These are phyloP conservation scores for Esteya vermicola DNA, from an alignment of 2,329 filamentous ascomycete species.

Conservation along the genomic window DNA sequence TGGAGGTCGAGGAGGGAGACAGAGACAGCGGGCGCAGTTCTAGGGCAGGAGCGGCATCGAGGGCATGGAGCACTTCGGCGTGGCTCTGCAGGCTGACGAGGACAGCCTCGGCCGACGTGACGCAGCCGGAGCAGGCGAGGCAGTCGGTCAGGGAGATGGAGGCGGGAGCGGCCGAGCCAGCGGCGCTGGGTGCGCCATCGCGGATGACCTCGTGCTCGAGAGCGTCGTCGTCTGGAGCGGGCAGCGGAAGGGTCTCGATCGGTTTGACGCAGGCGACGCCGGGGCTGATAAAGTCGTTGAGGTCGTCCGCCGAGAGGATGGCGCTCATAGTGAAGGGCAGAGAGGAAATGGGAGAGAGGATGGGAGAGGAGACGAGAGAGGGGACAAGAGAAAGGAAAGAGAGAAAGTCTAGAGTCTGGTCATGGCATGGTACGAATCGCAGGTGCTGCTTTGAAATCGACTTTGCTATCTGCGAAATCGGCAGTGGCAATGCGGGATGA, in stretches of 20 bases:
- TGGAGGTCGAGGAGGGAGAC: slow-evolving; percentile 13
- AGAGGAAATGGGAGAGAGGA: not conserved
- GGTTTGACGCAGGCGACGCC: slow-evolving; percentile 98
- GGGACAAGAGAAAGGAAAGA: not conserved
- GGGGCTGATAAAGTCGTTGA: slow-evolving; percentile 98
- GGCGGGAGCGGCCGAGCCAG: slow-evolving; percentile 49
- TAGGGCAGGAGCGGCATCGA: slow-evolving; percentile 52
- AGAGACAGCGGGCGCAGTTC: too few species aligned
- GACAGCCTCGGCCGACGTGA: slow-evolving; percentile 95
- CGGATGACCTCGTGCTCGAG: slow-evolving; percentile 77
- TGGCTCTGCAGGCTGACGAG: slow-evolving; percentile 91
- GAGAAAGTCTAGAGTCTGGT: not conserved
- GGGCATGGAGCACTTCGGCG: slow-evolving; percentile 69
- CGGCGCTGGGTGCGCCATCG: slow-evolving; percentile 56
- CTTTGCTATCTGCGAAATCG: slow-evolving; percentile 6
- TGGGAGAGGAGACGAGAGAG: not conserved
- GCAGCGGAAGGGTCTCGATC: slow-evolving; percentile 72
- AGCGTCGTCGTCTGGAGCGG: slow-evolving; percentile 26
- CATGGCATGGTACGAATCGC: not conserved
- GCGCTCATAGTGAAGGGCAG: slow-evolving; percentile 59
- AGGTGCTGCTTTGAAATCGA: slow-evolving; percentile 8
- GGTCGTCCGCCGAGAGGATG: slow-evolving; percentile 88
- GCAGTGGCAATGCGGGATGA: slow-evolving; percentile 6
- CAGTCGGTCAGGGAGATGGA: slow-evolving; percentile 96
- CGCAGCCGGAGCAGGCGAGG: slow-evolving; percentile 91